A percentile compares a stretch with the other conserved stretches of the same genome.
These are phyloP conservation scores for Rhynchospora pubera DNA, from an alignment of 176 grass and related monocot genomes.

Conservation along the genomic window DNA sequence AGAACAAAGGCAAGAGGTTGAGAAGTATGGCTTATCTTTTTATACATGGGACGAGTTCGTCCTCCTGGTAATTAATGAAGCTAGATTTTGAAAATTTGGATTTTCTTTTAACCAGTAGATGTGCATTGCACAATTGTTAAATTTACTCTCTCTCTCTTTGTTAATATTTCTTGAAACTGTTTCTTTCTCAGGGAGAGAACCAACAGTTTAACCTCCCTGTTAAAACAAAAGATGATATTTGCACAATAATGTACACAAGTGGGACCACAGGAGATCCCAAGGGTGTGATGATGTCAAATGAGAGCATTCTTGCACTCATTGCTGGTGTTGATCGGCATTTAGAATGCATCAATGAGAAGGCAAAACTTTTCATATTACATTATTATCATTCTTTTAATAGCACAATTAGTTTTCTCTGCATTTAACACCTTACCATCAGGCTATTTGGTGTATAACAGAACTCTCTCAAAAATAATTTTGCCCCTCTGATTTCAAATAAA, in stretches of 20 bases:
- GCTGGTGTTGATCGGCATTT: background rate
- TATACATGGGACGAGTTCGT: constrained; percentile 86
- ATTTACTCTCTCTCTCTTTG: background rate
- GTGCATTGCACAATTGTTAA: background rate
- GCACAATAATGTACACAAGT: constrained; percentile 25
- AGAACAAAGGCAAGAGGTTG: constrained; percentile 61
- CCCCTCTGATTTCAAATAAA: background rate
- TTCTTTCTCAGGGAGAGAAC: constrained; percentile 11
- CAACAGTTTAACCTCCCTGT: constrained; percentile 9
- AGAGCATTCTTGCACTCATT: constrained; percentile 19
- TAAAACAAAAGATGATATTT: constrained; percentile 22
- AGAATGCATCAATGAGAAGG: constrained; percentile 20
- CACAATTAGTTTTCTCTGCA: background rate
- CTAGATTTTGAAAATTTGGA: background rate
- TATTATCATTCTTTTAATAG: background rate
- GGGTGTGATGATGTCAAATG: constrained; percentile 25
- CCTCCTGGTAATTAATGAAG: constrained; percentile 44
- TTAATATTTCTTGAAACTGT: background rate
- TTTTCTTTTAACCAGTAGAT: background rate
- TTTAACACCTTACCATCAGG: background rate
- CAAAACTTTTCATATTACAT: background rate
- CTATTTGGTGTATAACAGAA: background rate
- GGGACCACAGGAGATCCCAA: constrained; percentile 23
- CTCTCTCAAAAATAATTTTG: background rate
- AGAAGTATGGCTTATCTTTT: constrained; percentile 62